phyloP scores from a whole-genome alignment of 2,329 filamentous ascomycete species.

The Cyclaneusma minus region DNA sequence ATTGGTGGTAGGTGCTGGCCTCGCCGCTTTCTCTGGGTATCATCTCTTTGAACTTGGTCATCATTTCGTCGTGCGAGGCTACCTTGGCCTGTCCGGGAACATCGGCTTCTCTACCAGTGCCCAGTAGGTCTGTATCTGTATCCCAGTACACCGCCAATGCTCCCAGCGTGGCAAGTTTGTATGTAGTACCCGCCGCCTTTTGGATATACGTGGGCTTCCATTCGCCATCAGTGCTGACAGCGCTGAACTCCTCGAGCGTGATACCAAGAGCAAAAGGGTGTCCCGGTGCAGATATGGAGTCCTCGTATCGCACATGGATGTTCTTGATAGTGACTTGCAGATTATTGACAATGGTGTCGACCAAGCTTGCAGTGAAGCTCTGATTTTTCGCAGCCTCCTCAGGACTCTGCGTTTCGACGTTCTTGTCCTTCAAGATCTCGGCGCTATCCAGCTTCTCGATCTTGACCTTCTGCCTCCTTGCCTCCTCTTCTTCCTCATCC shows the following conservation, averaged over 20 bases:
- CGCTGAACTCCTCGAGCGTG: constrained; percentile 91
- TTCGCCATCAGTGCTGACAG: constrained; percentile 83
- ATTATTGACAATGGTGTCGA: constrained; percentile 96
- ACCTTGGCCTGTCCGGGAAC: constrained; percentile 39
- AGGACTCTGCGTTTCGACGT: constrained; percentile 79
- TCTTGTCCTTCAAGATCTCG: constrained; percentile 83
- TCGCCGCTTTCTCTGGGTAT: constrained; percentile 54
- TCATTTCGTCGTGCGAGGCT: constrained; percentile 59
- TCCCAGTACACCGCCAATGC: constrained; percentile 96
- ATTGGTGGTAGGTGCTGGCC: constrained; percentile 54
- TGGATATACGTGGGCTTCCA: constrained; percentile 97
- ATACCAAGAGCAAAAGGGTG: constrained; percentile 90
- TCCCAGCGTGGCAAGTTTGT: constrained; percentile 85
- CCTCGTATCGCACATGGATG: constrained; percentile 95
- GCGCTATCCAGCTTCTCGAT: constrained; percentile 98
- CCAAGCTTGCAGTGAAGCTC: constrained; percentile 88
- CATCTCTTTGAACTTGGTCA: constrained; percentile 61
- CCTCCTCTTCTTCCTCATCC: constrained; percentile 82
- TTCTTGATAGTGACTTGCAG: constrained; percentile 96
- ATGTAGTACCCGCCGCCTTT: constrained; percentile 64
- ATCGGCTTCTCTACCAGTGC: constrained; percentile 61
- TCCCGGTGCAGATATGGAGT: constrained; percentile 85
- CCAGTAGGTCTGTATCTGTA: constrained; percentile 74
- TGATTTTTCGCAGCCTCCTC: constrained; percentile 97
- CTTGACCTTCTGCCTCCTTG: constrained; percentile 77